phyloP scores from a whole-genome alignment of 768 basidiomycete species.

The Cyclocybe cylindracea region DNA sequence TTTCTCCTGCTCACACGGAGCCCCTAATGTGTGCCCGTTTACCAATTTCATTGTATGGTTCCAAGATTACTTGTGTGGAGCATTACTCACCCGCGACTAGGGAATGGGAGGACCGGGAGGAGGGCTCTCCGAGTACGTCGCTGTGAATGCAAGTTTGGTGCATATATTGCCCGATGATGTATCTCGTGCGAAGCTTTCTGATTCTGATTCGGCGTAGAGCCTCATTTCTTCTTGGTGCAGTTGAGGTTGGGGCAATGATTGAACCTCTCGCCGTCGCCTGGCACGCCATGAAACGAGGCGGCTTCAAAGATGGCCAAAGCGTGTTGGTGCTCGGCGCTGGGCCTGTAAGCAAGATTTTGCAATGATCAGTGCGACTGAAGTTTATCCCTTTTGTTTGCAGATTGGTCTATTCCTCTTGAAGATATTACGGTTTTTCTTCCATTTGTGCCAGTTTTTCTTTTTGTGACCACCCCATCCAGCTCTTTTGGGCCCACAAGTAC shows the following conservation, averaged over 20 bases:
- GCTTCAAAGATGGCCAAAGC: slow-evolving; percentile 35
- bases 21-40: slow-evolving; percentile 34
- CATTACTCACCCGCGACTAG: slow-evolving; percentile 16
- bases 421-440: slow-evolving; percentile 27
- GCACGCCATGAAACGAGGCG: slow-evolving; percentile 43
- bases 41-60: slow-evolving; percentile 37
- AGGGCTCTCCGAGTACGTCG: slow-evolving; percentile 46
- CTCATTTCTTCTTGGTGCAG: slow-evolving; percentile 18
- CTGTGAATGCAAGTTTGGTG: slow-evolving; percentile 32
- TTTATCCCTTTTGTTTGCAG: slow-evolving; percentile 11
- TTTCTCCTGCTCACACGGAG: slow-evolving; percentile 30
- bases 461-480: too few relatives aligned
- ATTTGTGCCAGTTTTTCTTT: too few relatives aligned
- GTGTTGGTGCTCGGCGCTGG: slow-evolving; percentile 46
- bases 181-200: slow-evolving; percentile 24
- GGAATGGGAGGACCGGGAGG: slow-evolving; percentile 42
- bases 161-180: slow-evolving; percentile 39
- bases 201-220: slow-evolving; percentile 6
- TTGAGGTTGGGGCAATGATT: slow-evolving; percentile 48
- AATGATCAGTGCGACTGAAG: too few relatives aligned
- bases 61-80: neutral
- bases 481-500: slow-evolving; percentile 22
- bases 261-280: slow-evolving; percentile 50
- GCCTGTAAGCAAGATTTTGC: slow-evolving; percentile 31
- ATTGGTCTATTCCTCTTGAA: slow-evolving; percentile 41